phyloP scores from a whole-genome alignment of 1,284 basidiomycete genomes.

The Rhizoctonia solani region DNA sequence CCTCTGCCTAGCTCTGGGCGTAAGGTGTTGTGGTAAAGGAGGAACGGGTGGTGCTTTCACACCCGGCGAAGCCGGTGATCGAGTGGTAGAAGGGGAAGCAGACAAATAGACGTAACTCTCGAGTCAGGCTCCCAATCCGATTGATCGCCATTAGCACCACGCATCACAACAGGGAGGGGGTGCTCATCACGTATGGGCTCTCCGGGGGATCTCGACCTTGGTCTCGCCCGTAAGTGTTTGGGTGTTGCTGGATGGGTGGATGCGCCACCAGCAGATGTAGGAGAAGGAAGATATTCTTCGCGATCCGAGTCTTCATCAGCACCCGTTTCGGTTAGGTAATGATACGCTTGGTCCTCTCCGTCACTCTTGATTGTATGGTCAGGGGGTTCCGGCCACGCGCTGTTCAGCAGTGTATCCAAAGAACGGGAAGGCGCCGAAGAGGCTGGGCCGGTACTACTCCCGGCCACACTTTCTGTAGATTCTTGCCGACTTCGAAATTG shows the following conservation, averaged over 20 bases:
- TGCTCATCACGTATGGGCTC: neutral
- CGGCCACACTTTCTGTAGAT: conserved; percentile 6
- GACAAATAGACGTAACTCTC: conserved; percentile 18
- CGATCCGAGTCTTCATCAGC: conserved; percentile 14
- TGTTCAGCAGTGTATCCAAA: conserved; percentile 11
- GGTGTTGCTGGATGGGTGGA: neutral
- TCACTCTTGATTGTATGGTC: neutral
- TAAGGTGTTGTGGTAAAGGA: neutral
- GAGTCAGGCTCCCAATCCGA: conserved; percentile 13
- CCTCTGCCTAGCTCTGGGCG: neutral
- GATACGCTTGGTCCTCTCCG: neutral
- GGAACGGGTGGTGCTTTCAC: neutral
- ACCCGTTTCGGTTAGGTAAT: conserved; percentile 14
- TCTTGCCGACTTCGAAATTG: neutral
- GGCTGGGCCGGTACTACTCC: neutral
- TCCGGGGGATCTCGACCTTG: neutral
- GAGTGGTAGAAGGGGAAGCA: neutral
- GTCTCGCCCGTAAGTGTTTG: neutral
- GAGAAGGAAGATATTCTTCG: conserved; percentile 21
- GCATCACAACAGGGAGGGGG: neutral
- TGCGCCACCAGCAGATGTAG: conserved; percentile 5
- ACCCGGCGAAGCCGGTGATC: neutral
- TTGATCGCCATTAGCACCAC: neutral
- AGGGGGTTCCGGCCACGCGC: conserved; percentile 25
- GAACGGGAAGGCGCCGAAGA: conserved; percentile 11